Evolutionary conservation across 345 rosid genomes (phyloP).

Genomic region (Excoecaria cochinchinensis): DNA sequence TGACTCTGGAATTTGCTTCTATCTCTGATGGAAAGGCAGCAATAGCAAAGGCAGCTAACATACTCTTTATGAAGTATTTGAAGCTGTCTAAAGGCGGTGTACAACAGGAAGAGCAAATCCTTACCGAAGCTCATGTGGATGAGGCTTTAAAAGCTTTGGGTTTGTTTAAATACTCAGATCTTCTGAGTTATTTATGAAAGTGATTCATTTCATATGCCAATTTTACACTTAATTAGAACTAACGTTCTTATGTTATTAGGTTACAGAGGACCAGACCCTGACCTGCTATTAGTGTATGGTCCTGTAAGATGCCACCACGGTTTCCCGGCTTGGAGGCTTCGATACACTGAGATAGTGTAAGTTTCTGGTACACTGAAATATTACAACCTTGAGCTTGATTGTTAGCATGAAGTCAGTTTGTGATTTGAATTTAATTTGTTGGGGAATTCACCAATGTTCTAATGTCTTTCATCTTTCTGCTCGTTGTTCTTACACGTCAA

Average conservation of each 20-base stretch:
- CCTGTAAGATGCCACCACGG: conserved; percentile 86
- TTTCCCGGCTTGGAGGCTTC: conserved; percentile 93
- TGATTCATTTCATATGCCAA: conserved; percentile 5
- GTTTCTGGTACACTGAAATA: conserved; percentile 21
- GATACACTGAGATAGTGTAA: conserved; percentile 84
- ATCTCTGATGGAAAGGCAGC: conserved; percentile 81
- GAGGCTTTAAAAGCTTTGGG: conserved; percentile 72
- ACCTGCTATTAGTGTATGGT: conserved; percentile 80
- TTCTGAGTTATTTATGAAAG: background rate
- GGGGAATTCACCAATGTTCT: background rate
- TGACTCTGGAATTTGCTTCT: conserved; percentile 69
- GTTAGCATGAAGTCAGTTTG: background rate
- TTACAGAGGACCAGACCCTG: conserved; percentile 64
- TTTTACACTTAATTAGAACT: conserved; percentile 11
- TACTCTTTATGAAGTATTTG: conserved; percentile 52
- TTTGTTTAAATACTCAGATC: conserved; percentile 39
- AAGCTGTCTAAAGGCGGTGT: conserved; percentile 34
- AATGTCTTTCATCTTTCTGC: background rate
- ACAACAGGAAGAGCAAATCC: conserved; percentile 44
- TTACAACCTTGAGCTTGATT: background rate
- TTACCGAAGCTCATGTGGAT: conserved; percentile 64
- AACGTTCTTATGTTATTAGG: conserved; percentile 44
- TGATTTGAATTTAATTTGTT: background rate
- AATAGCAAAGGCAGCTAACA: conserved; percentile 76
- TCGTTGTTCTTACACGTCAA: background rate